Percentiles rank a stretch among this genome's conserved stretches.
Evolutionary conservation across 257 asterid species (phyloP).

Genomic region (Solanum corneliomulleri): DNA sequence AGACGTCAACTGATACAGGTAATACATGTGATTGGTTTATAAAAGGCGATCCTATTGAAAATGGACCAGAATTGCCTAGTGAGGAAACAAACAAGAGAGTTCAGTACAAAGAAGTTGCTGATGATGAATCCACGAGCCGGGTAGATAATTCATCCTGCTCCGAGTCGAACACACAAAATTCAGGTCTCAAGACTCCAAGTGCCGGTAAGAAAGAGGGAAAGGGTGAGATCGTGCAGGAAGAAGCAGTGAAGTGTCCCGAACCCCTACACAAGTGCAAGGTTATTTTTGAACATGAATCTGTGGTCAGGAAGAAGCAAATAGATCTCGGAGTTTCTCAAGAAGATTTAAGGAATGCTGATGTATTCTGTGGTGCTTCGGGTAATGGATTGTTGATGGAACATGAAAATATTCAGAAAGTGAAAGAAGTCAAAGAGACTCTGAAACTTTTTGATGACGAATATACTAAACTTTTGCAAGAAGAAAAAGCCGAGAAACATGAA

Average conservation of each 20-base stretch:
- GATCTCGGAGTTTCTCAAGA: neutral
- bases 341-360: neutral
- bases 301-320: neutral
- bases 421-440: slow-evolving; percentile 6
- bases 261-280: neutral
- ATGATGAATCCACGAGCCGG: neutral
- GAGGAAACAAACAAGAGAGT: neutral
- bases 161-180: neutral
- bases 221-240: neutral
- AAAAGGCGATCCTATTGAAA: neutral
- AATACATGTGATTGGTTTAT: neutral
- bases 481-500: neutral
- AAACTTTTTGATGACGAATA: slow-evolving; percentile 3
- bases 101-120: neutral
- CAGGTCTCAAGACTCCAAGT: neutral
- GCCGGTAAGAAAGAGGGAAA: neutral
- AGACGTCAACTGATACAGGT: neutral
- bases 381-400: neutral
- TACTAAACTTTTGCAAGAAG: neutral
- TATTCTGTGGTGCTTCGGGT: neutral
- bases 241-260: neutral
- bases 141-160: neutral
- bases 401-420: neutral
- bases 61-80: neutral
- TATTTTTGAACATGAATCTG: neutral